A percentile compares a stretch with the other conserved stretches of the same genome.
phyloP scores from a whole-genome alignment of 768 basidiomycete genomes.

The Tricholoma sp. region DNA sequence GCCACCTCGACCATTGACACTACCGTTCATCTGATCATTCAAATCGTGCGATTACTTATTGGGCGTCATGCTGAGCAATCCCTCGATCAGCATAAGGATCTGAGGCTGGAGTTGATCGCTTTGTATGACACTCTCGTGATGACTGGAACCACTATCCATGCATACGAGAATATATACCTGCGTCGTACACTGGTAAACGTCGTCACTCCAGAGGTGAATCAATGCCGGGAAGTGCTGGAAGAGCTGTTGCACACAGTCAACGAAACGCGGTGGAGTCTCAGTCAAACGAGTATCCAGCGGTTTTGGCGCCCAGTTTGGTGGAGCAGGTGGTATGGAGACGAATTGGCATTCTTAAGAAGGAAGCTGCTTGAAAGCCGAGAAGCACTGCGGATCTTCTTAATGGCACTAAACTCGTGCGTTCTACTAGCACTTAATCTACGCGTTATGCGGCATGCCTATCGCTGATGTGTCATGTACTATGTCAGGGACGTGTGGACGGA shows the following conservation, averaged over 20 bases:
- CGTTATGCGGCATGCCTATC: background rate
- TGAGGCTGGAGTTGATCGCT: background rate
- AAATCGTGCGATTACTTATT: background rate
- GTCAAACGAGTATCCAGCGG: background rate
- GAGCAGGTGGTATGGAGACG: background rate
- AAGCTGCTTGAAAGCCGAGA: background rate
- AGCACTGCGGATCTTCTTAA: background rate
- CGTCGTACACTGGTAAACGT: background rate
- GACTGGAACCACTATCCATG: background rate
- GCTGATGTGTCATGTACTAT: background rate
- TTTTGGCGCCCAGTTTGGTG: background rate
- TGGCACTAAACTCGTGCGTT: background rate
- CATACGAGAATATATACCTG: background rate
- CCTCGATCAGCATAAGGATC: background rate
- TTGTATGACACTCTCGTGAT: background rate
- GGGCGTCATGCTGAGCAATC: background rate
- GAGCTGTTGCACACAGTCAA: background rate
- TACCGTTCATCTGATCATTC: background rate
- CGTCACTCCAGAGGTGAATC: background rate
- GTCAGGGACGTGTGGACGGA: background rate
- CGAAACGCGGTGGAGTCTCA: background rate
- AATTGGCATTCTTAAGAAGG: background rate
- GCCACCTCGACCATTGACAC: background rate
- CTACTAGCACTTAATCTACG: background rate
- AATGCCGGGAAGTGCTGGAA: background rate